Evolutionary conservation across 2,329 filamentous ascomycete genomes (phyloP), one percentile per base, ranked within the genome.

Genomic region (Hymenoscyphus albidus): DNA sequence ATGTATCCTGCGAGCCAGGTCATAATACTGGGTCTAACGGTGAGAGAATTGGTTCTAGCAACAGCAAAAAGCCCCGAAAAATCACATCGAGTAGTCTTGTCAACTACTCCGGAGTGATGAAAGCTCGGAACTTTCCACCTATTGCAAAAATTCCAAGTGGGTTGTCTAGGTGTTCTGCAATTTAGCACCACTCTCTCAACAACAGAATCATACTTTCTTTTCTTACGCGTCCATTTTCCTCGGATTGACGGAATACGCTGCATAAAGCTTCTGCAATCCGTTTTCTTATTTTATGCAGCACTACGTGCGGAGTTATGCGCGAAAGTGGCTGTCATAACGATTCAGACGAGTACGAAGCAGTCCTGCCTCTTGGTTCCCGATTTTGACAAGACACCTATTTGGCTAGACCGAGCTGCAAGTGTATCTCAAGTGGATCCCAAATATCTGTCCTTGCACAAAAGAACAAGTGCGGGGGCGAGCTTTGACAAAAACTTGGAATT

Each of bases 1-100:
- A 58, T 59, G 44, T 61, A 61, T 40, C 59, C 44, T 61, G 59
- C 59, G 40, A 61, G 59, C 40, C 59, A 61, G 44, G 13, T 61
- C 44, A 61, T 61, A 51, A 54, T 59, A 59, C 38, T 42, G 58
- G 58, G 58, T 42, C 58, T 44, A 18, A 40, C 38, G n/a, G 58
- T 44, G 9, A 59, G 39, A 13, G 14, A n/a, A 59, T 48, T 59
- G 39, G 58, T 6, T 18, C 35, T 42, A 42, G 39, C 58, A 59
- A n/a, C 39, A 48, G 42, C 10, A 22, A 51, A 51, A 51, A n/a
- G 44, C n/a, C 22, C n/a, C n/a, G 22, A 27, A 18, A 12, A 22
- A n/a, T 27, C 18, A 51, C 18, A n/a, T 51, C n/a, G n/a, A 51
- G 22, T 51, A 51, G 44, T 51, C 7, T n/a, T 51, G 12, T 51